phyloP scores from a whole-genome alignment of 768 basidiomycete species.

The Holtermanniella nyarrowii region DNA sequence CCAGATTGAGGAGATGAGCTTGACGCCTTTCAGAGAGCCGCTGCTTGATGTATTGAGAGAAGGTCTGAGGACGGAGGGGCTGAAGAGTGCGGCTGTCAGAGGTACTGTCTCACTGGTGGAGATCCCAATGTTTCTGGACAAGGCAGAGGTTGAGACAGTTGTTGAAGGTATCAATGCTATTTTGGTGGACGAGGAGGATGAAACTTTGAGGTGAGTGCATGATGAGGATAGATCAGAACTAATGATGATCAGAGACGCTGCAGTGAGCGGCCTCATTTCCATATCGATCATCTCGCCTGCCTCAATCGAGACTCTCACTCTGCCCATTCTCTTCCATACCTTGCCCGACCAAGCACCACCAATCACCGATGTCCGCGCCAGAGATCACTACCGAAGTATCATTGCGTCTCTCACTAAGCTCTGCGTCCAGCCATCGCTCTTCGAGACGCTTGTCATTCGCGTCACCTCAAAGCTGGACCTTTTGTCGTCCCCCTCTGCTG shows the following conservation, averaged over 20 bases:
- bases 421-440: slow-evolving; percentile 65
- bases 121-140: slow-evolving; percentile 53
- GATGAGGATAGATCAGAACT: background rate
- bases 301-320: slow-evolving; percentile 60
- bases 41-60: slow-evolving; percentile 42
- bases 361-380: slow-evolving; percentile 49
- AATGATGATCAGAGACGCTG: slow-evolving; percentile 22
- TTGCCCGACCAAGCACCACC: slow-evolving; percentile 61
- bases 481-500: slow-evolving; percentile 28
- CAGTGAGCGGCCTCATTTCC: slow-evolving; percentile 31
- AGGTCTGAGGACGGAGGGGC: slow-evolving; percentile 25
- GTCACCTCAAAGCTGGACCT: slow-evolving; percentile 63
- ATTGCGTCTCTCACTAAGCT: slow-evolving; percentile 61
- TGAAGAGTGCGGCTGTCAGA: slow-evolving; percentile 19
- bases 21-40: slow-evolving; percentile 63
- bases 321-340: slow-evolving; percentile 66
- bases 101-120: slow-evolving; percentile 47
- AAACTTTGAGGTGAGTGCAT: slow-evolving; percentile 40
- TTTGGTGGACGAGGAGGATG: slow-evolving; percentile 50
- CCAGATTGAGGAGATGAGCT: slow-evolving; percentile 38
- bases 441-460: slow-evolving; percentile 69
- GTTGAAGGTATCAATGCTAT: slow-evolving; percentile 67
- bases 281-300: slow-evolving; percentile 49
- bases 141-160: slow-evolving; percentile 67
- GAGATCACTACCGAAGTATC: slow-evolving; percentile 57